A percentile compares a stretch with the other conserved stretches of the same genome.
Evolutionary conservation across 2,329 filamentous ascomycete species (phyloP).

Genomic region (Aspergillus carbonarius): DNA sequence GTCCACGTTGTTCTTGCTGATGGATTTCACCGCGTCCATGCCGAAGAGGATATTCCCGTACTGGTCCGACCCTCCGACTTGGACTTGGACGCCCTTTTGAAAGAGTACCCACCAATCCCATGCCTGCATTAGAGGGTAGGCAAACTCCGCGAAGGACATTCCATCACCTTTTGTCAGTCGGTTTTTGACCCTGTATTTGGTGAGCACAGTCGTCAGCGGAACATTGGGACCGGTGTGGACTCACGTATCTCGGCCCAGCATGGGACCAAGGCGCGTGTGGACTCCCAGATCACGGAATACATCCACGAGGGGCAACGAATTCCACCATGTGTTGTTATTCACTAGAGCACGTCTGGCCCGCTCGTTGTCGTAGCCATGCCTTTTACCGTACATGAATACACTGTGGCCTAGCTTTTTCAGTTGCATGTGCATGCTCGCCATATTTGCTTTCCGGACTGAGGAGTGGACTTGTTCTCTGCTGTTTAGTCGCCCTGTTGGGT

Average conservation of each 20-base stretch:
- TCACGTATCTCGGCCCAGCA: slow-evolving; percentile 85
- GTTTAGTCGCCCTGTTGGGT: slow-evolving; percentile 47
- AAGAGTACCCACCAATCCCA: slow-evolving; percentile 97
- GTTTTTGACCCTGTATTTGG: slow-evolving; percentile 64
- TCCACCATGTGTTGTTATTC: slow-evolving; percentile 86
- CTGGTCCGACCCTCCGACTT: slow-evolving; percentile 94
- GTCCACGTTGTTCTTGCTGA: slow-evolving; percentile 52
- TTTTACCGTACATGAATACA: slow-evolving; percentile 64
- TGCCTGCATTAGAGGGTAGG: slow-evolving; percentile 87
- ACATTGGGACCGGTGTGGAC: slow-evolving; percentile 36
- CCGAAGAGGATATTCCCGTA: slow-evolving; percentile 94
- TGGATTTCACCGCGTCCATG: slow-evolving; percentile 77
- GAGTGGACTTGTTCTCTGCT: slow-evolving; percentile 39
- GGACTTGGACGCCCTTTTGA: slow-evolving; percentile 69
- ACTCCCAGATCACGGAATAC: slow-evolving; percentile 72
- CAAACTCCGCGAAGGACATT: slow-evolving; percentile 92
- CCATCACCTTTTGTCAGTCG: slow-evolving; percentile 83
- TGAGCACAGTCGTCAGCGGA: background rate
- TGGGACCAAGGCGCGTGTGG: slow-evolving; percentile 74
- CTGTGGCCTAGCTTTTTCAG: slow-evolving; percentile 68
- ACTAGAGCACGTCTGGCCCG: slow-evolving; percentile 64
- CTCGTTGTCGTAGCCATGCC: slow-evolving; percentile 63
- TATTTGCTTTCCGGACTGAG: slow-evolving; percentile 46
- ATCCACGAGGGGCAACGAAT: slow-evolving; percentile 68
- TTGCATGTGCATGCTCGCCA: slow-evolving; percentile 51